These are phyloP conservation scores for Schoenoplectus tabernaemontani DNA, from an alignment of 202 grass and related monocot genomes.

Conservation along the genomic window DNA sequence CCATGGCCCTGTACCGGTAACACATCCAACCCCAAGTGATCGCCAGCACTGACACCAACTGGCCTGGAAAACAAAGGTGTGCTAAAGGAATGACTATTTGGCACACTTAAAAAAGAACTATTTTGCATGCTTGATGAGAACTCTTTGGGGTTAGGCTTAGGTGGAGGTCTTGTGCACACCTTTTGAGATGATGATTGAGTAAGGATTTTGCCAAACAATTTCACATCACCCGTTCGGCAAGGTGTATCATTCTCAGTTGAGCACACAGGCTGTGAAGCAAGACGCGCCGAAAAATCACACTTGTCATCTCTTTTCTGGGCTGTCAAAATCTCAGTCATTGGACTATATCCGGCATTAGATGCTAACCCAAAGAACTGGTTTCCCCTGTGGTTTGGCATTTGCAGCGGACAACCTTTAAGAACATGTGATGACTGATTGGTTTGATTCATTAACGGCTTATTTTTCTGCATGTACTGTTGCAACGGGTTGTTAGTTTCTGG, in stretches of 20 bases:
- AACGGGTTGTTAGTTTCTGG: constrained; percentile 1
- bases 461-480: constrained; percentile 30
- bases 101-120: not conserved
- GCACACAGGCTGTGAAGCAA: not conserved
- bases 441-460: constrained; percentile 15
- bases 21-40: constrained; percentile 14
- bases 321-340: not conserved
- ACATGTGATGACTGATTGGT: constrained; percentile 16
- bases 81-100: not conserved
- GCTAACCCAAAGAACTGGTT: constrained; percentile 22
- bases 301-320: constrained; percentile 9
- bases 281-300: not conserved
- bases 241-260: constrained; percentile 10
- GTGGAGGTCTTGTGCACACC: constrained; percentile 11
- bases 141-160: constrained; percentile 1
- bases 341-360: not conserved
- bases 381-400: constrained; percentile 27
- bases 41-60: not conserved
- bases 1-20: constrained; percentile 20
- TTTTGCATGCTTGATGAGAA: not conserved
- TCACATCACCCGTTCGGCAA: constrained; percentile 28
- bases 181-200: constrained; percentile 28
- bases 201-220: constrained; percentile 46
- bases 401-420: constrained; percentile 32
- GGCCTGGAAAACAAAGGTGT: not conserved